Conservation (phyloP, 2,329 filamentous ascomycete genomes). For the Cordyceps fumosorosea region DNA sequence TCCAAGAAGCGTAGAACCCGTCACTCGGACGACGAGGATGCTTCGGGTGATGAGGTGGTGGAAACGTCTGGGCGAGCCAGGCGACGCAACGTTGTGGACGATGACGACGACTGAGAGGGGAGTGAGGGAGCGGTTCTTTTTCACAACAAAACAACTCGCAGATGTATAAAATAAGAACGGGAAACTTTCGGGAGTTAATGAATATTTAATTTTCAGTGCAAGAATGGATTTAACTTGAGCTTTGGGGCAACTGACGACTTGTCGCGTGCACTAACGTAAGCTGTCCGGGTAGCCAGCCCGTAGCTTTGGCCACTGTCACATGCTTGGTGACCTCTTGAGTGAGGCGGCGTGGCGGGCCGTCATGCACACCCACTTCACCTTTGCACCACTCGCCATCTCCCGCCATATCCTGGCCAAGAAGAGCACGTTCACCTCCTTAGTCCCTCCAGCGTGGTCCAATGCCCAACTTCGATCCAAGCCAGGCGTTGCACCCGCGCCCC, state of each 20-base stretch:
- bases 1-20: slow-evolving; percentile 46
- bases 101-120: slow-evolving; percentile 47
- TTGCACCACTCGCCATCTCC: neutral
- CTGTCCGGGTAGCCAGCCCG: too few relatives aligned
- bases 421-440: slow-evolving; percentile 4
- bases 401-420: neutral
- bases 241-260: neutral
- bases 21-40: slow-evolving; percentile 43
- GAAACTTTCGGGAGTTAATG: slow-evolving; percentile 17
- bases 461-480: neutral
- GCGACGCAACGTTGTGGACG: slow-evolving; percentile 51
- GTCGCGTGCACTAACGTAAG: neutral
- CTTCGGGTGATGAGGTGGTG: slow-evolving; percentile 46
- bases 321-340: neutral
- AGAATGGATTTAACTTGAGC: neutral
- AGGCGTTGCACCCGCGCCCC: slow-evolving; percentile 6
- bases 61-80: slow-evolving; percentile 40
- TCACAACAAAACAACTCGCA: slow-evolving; percentile 5
- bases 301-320: neutral
- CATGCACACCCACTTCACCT: neutral
- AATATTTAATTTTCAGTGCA: neutral
- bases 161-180: slow-evolving; percentile 13
- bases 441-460: slow-evolving; percentile 4
- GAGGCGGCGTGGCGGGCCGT: slow-evolving; percentile 6
- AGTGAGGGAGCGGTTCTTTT: neutral